These are phyloP conservation scores for Penicillium fuscoglaucum DNA, from an alignment of 2,329 filamentous ascomycete genomes.

Conservation along the genomic window DNA sequence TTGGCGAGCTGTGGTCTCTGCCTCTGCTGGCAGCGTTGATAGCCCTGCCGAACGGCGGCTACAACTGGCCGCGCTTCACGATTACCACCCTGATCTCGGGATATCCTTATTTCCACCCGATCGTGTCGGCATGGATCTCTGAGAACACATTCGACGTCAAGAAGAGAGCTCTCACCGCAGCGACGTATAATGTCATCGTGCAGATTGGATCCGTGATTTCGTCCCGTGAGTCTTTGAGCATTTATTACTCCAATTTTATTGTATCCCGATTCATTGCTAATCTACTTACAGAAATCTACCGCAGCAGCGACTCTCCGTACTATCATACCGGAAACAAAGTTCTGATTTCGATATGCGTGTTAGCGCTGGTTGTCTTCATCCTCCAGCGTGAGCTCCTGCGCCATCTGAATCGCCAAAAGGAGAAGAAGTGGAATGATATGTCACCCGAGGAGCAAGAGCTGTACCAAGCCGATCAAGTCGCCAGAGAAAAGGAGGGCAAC, in stretches of 20 bases:
- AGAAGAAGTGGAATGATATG: not conserved
- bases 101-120: not conserved
- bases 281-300: not conserved
- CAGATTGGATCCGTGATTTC: not conserved
- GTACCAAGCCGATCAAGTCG: not conserved
- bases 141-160: not conserved
- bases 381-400: not conserved
- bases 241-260: no score
- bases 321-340: not conserved
- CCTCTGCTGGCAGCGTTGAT: constrained; percentile 53
- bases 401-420: not conserved
- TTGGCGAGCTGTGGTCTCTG: constrained; percentile 55
- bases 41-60: constrained; percentile 40
- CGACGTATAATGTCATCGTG: not conserved
- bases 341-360: not conserved
- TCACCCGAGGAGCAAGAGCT: not conserved
- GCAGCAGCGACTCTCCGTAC: not conserved
- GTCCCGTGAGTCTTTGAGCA: not conserved
- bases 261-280: not conserved
- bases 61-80: not conserved
- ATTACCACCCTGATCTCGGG: not conserved
- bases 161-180: not conserved
- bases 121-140: not conserved
- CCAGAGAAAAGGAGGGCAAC: not conserved
- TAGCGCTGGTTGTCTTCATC: not conserved